Base-by-base conservation (phyloP, 306 rosid genomes). In the Begonia loranthoides region DNA sequence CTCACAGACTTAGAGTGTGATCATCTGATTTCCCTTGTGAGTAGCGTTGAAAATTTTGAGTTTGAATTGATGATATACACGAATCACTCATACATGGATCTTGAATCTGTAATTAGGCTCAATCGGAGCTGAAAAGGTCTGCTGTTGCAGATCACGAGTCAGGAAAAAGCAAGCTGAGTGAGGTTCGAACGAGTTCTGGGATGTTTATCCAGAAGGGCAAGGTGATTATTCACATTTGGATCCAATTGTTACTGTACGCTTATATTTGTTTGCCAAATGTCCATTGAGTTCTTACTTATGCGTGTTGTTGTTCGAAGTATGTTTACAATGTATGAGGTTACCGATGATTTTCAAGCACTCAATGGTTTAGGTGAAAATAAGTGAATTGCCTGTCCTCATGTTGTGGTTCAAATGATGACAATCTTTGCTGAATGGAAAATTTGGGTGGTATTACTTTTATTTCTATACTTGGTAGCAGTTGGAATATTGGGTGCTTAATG, bases 171-270 rank as follows among this genome's bases (percentile, higher is more conserved):
- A 60, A 56, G 79, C 73, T 82, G 17, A 90, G 99, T 64, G 81
- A 86, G 49, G 93, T 80, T 22, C 83, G 99, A 39, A 90, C 95
- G 15, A 90, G 99, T 82, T 86, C 99, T 16, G 99, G 99, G 50
- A 83, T 77, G 93, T 86, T 90, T 79, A 90, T 90, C 46, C 5
- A 78, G 34, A 86, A 86, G 72, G 83, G 73, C 56, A 90, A 90
- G 95, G 99, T 86, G 70, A 6, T 45, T 63, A 12, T 36, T 19
- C 48, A 45, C 24, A 28, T 5, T 49, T 13, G 4, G 4, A 28
- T 28, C 36, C 36, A 7, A 28, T 28, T 24, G 33, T 50, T 22
- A 19, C 38, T 1, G 38, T 41, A 28, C 44, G 51, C 36, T 10
- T 14, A 17, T 40, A 7, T 46, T 41, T 19, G 19, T 44, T 24